Evolutionary conservation across 345 rosid species (phyloP), one percentile per base, ranked within the genome.

Genomic region (Xanthoceras sorbifolium): DNA sequence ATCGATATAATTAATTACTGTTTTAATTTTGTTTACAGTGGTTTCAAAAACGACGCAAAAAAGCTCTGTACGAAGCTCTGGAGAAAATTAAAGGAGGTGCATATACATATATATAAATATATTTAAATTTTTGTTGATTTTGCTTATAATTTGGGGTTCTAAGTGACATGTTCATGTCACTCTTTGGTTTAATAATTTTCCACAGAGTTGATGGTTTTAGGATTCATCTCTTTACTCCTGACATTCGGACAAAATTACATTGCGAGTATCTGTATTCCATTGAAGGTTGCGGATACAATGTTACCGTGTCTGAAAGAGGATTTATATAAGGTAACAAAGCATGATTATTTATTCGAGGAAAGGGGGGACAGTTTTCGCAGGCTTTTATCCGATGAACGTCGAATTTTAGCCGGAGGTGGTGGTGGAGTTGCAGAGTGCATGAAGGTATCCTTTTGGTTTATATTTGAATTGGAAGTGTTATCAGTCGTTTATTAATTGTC

Each of bases 161-260:
- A 42, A 42, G 46, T 42, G 46, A 42, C 14, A 9, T 8, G 46
- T 42, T 42, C 12, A 11, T 8, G 11, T 42, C 10, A 42, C 12
- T 42, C 46, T 10, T 38, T 42, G 46, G 46, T 42, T 42, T n/a
- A n/a, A n/a, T n/a, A 3, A 42, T 42, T 42, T 42, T 10, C 46
- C 10, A 78, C 92, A 92, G 97, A 96, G 87, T 93, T 96, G 6
- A 96, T 96, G 98, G 88, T 96, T 79, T 82, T 96, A 76, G 98
- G 99, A 66, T 96, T 96, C 84, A 94, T 96, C 64, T 96, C 99
- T 57, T 80, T 96, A 71, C 60, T 90, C 52, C 76, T 94, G 79
- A 91, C 99, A 65, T 92, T 96, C 69, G 90, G 94, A 31, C 98
- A 96, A 87, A 83, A 31, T 79, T 96, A 89, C 89, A 89, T 97